Evolutionary conservation across 371 early-diverging fungal species (phyloP), one percentile per base, ranked within the genome.

Genomic region (Rhizopus delemar): DNA sequence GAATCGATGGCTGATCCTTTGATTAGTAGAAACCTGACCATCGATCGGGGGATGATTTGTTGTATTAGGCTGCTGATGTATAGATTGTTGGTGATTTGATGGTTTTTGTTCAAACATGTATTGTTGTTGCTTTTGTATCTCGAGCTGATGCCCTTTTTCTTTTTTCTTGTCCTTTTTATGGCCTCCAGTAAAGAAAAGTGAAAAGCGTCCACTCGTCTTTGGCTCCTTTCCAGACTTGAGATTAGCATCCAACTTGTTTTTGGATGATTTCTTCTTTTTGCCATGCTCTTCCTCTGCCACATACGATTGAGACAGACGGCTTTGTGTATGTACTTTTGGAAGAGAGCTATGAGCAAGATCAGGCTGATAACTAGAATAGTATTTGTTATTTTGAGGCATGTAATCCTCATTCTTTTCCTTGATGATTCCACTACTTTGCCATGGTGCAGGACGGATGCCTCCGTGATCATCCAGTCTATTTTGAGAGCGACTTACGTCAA

Each of bases 101-200:
- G 46, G 63, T 9, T 43, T 57, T 41, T 45, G 55, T 33, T n/a
- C 36, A 5, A 38, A 32, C 53, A 46, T 41, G 11, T 57, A 54
- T 5, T 32, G 57, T 32, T 61, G 13, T 43, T 6, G 53, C 12
- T 15, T 51, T 11, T 46, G 56, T 33, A 34, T 29, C 36, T 53
- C n/a, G 15, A 33, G 34, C 11, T 58, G 52, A 8, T 58, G 29
- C n/a, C 41, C 60, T 11, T 66, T 66, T 51, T 62, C 57, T 34
- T 63, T 57, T 56, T 69, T 65, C 41, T 65, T 68, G 39, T 68
- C 57, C 28, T 63, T 63, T 34, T 68, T 63, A 43, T 60, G 53
- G 41, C 60, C 60, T 41, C 36, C 36, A 36, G 59, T 63, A 43
- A 69, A 64, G 2, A 60, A 60, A 11, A 63, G 50, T n/a, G 69